Evolutionary conservation across 305 asterid genomes (phyloP), one percentile per base, ranked within the genome.

Genomic region (Withania somnifera): DNA sequence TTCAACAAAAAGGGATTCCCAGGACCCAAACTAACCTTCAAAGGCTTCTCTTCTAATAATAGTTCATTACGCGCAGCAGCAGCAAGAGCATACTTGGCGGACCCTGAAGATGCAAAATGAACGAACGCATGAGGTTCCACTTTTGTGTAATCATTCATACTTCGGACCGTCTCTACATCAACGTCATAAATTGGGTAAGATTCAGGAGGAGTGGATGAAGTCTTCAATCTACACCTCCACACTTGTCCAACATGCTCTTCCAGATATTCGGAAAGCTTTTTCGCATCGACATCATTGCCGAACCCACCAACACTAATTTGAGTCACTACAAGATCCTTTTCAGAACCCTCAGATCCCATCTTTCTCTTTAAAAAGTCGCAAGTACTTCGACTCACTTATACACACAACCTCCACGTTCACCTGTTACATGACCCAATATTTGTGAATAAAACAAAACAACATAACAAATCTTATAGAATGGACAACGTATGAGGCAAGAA

Each of bases 181-280:
- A 64, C 32, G 52, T 84, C 89, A 42, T 83, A 93, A 79, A 76
- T 81, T n/a, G 99, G 99, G 85, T 89, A 93, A 11, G 98, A 87
- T 0, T 90, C 97, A 9, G 84, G 82, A 45, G 99, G 99, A 45
- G 98, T 94, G 52, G 98, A 93, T 56, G 99, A 96, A 82, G 97
- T 96, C 90, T 96, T 96, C 83, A 96, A 82, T 79, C 99, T 89
- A 83, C 99, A 96, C 81, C 98, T 90, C 95, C 91, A 93, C 52
- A 94, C 98, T 30, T 83, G 82, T 52, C 98, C 99, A 56, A 93
- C 61, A 11, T 81, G 85, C 4, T 88, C 90, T 77, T 93, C 97
- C 42, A 96, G 88, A 80, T 82, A 92, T 22, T 90, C 94, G 28
- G 69, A 64, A 76, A 96, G 97, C 86, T 67, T 80, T 83, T 88